Percentiles rank a stretch among this genome's conserved stretches.
These are phyloP conservation scores for Neofusicoccum ribis DNA, from an alignment of 2,329 filamentous ascomycete species.

Conservation along the genomic window DNA sequence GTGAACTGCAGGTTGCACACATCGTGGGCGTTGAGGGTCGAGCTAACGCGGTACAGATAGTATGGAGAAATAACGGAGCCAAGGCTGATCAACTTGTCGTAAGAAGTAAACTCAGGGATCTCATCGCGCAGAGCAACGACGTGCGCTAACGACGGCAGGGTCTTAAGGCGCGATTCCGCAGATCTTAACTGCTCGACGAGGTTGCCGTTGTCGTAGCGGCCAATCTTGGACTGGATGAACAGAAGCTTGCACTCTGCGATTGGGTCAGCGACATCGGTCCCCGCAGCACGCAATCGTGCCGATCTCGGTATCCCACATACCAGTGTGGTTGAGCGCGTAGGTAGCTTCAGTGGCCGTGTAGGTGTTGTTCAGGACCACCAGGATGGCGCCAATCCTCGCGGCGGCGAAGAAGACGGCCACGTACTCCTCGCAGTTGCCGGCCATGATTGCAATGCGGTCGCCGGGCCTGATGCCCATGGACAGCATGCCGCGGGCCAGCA, in stretches of 20 bases:
- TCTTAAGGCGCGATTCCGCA: conserved; percentile 22
- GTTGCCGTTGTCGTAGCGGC: conserved; percentile 62
- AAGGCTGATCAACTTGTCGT: conserved; percentile 55
- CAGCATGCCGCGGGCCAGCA: conserved; percentile 52
- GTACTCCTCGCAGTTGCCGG: conserved; percentile 61
- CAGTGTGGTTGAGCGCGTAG: conserved; percentile 69
- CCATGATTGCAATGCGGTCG: conserved; percentile 74
- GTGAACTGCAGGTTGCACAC: conserved; percentile 42
- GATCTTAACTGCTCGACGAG: conserved; percentile 50
- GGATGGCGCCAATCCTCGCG: conserved; percentile 49
- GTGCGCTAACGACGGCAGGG: conserved; percentile 29
- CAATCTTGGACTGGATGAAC: conserved; percentile 71
- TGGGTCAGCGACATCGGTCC: conserved; percentile 16
- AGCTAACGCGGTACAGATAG: conserved; percentile 16
- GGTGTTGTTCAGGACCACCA: conserved; percentile 81
- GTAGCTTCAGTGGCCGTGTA: conserved; percentile 73
- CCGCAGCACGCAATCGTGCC: not conserved
- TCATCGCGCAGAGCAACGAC: conserved; percentile 35
- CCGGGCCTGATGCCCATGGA: conserved; percentile 66
- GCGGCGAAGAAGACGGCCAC: conserved; percentile 70
- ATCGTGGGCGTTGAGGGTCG: conserved; percentile 20
- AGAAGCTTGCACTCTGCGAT: conserved; percentile 66
- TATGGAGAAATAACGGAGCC: conserved; percentile 29
- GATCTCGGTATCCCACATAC: conserved; percentile 42
- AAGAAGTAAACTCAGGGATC: conserved; percentile 55